Evolutionary conservation across 2,329 filamentous ascomycete genomes (phyloP).

Genomic region (Helicocarpus griseus): DNA sequence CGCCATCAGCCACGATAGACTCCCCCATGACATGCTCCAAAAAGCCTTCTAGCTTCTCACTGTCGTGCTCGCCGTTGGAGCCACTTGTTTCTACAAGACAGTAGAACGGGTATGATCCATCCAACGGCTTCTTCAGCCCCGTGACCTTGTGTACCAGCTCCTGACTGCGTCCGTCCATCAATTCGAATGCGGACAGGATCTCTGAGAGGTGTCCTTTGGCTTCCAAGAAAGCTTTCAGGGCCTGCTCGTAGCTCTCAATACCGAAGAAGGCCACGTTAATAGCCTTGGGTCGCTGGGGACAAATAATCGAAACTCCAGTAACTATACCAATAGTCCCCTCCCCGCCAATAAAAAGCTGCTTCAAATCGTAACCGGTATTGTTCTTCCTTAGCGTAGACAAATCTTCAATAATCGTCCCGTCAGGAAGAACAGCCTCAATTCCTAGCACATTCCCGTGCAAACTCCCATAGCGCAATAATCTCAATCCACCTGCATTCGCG

Average conservation of each 20-base stretch:
- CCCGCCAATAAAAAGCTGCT: conserved; percentile 91
- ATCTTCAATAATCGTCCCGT: conserved; percentile 86
- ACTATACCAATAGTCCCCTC: conserved; percentile 94
- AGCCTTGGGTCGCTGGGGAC: conserved; percentile 75
- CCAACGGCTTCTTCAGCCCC: conserved; percentile 68
- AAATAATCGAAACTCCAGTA: conserved; percentile 80
- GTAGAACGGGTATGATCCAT: conserved; percentile 83
- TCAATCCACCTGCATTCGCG: conserved; percentile 87
- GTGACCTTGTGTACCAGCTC: conserved; percentile 64
- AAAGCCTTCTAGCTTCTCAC: conserved; percentile 80
- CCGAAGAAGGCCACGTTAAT: conserved; percentile 95
- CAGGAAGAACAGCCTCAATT: conserved; percentile 83
- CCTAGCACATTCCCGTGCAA: conserved; percentile 88
- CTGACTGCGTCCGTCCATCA: conserved; percentile 87
- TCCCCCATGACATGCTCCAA: conserved; percentile 85
- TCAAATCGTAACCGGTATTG: conserved; percentile 96
- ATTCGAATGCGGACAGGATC: conserved; percentile 92
- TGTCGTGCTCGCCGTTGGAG: conserved; percentile 87
- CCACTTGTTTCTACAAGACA: conserved; percentile 94
- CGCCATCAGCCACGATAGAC: conserved; percentile 79
- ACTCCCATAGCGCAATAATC: conserved; percentile 84
- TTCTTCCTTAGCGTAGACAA: conserved; percentile 87
- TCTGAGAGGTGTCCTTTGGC: conserved; percentile 86
- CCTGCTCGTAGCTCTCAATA: conserved; percentile 80
- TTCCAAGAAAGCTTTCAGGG: conserved; percentile 74